Evolutionary conservation across 2,329 filamentous ascomycete genomes (phyloP).

Genomic region (Beauveria bassiana): DNA sequence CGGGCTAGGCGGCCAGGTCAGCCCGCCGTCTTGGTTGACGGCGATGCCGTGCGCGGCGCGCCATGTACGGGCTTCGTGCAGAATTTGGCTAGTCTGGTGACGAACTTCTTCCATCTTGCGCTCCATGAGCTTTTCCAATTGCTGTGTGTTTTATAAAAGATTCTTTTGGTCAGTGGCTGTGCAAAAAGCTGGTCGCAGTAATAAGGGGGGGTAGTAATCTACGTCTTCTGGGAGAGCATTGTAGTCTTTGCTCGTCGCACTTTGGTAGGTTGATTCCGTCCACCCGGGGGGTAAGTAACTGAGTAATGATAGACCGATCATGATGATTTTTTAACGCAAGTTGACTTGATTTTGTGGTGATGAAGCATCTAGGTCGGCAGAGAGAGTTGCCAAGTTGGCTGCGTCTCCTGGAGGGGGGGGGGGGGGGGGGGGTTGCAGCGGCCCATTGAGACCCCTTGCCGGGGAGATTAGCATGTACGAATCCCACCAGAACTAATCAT

Average conservation of each 20-base stretch:
- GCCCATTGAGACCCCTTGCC: background rate
- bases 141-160: background rate
- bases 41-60: background rate
- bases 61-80: background rate
- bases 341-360: background rate
- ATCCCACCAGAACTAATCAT: background rate
- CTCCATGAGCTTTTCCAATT: background rate
- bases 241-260: background rate
- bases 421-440: background rate
- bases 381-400: background rate
- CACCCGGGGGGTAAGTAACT: background rate
- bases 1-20: background rate
- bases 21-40: background rate
- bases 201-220: background rate
- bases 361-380: background rate
- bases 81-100: background rate
- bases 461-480: background rate
- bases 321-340: background rate
- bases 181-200: background rate
- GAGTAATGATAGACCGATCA: background rate
- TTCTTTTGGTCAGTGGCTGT: background rate
- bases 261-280: background rate
- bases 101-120: background rate
- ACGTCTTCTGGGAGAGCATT: constrained; percentile 6
- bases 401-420: background rate